Evolutionary conservation across 805 yeast species (phyloP), one percentile per base, ranked within the genome.

Genomic region (Ogataea pini): DNA sequence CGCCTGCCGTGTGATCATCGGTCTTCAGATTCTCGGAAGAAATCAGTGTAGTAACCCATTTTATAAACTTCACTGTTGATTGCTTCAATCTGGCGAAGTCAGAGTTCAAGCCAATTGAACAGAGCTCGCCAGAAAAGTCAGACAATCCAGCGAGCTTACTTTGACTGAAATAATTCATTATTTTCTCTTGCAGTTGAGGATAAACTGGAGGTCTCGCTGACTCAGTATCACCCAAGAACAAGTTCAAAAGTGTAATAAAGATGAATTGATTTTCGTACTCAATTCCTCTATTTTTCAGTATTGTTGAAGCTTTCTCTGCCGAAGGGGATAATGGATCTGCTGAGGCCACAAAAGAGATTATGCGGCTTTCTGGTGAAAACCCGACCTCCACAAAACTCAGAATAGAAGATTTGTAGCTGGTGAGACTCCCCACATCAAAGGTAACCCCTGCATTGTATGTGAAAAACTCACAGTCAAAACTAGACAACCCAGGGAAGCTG

Each of bases 361-460:
- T 59, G 16, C 63, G 45, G 7, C 51, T 36, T 2, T 62, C 59
- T 4, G 70, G 71, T n/a, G 69, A 57, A 40, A 76, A 71, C 0
- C 77, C 78, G 49, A 68, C 54, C 45, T 78, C 67, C 50, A 71
- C 42, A 61, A 85, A 66, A 56, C 73, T 56, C 51, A 78, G 41
- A 1, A 79, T 68, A 9, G 75, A 70, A 5, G 48, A 52, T 50
- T 77, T 81, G 42, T 69, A 72, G 5, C 48, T 56, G 1, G 67
- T 53, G 36, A 88, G 63, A 16, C 77, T 80, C 0, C 72, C 73
- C 5, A 71, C 68, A 45, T 78, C 78, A 58, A 78, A 82, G 0
- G 77, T 64, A 0, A 82, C 78, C 22, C 91, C 92, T 2, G 92
- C 89, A 52, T 79, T 79, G 46, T 73, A 75, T 0, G 89, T 84